A percentile compares a stretch with the other conserved stretches of the same genome.
phyloP scores from a whole-genome alignment of 768 basidiomycete genomes.

The Boletus vermiculosoides region DNA sequence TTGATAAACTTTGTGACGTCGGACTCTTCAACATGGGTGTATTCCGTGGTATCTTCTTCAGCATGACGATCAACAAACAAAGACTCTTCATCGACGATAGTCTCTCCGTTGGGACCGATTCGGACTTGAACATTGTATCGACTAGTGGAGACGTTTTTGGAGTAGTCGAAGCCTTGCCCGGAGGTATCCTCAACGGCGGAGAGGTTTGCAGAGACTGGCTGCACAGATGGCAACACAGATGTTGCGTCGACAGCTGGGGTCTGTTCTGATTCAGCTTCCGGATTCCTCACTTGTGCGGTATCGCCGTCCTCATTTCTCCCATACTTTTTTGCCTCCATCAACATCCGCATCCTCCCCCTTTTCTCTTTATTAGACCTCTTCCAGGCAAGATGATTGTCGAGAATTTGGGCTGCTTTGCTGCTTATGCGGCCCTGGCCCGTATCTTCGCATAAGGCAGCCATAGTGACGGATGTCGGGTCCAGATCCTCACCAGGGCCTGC shows the following conservation, averaged over 20 bases:
- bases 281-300: conserved; percentile 19
- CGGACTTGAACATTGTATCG: conserved; percentile 84
- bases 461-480: conserved; percentile 81
- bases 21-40: conserved; percentile 78
- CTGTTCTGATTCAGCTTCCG: conserved; percentile 12
- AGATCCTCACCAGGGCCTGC: conserved; percentile 73
- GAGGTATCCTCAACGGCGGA: conserved; percentile 40
- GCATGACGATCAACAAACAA: conserved; percentile 72
- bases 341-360: conserved; percentile 56
- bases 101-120: conserved; percentile 83
- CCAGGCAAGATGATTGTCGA: conserved; percentile 70
- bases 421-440: conserved; percentile 78
- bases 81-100: conserved; percentile 83
- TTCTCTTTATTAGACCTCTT: conserved; percentile 67
- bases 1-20: conserved; percentile 86
- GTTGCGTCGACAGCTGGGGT: conserved; percentile 1
- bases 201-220: conserved; percentile 15
- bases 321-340: conserved; percentile 76
- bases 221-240: conserved; percentile 15
- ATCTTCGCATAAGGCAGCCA: conserved; percentile 77
- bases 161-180: conserved; percentile 68
- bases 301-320: conserved; percentile 54
- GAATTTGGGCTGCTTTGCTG: conserved; percentile 70
- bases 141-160: conserved; percentile 60
- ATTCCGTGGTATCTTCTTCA: conserved; percentile 66